phyloP scores from a whole-genome alignment of 768 basidiomycete species.

The Suillus placidus region DNA sequence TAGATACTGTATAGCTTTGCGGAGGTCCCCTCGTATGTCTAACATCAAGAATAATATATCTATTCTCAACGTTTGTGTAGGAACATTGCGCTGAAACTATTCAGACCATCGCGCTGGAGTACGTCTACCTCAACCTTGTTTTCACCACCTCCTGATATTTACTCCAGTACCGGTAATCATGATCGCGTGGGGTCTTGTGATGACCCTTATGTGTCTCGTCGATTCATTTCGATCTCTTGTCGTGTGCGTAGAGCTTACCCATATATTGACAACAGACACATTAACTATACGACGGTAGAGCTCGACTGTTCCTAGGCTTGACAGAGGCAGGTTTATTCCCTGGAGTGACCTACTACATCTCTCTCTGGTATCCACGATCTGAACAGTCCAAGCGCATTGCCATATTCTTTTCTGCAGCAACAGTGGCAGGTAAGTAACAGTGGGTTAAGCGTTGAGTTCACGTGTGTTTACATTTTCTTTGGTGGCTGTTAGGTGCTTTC shows the following conservation, averaged over 20 bases:
- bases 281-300: slow-evolving; percentile 24
- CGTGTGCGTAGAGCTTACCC: slow-evolving; percentile 28
- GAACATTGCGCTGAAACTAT: slow-evolving; percentile 41
- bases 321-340: slow-evolving; percentile 50
- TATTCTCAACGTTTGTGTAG: slow-evolving; percentile 23
- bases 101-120: slow-evolving; percentile 41
- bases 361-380: slow-evolving; percentile 60
- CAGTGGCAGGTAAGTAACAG: slow-evolving; percentile 45
- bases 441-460: not conserved
- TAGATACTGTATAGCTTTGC: slow-evolving; percentile 41
- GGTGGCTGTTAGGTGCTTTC: slow-evolving; percentile 36
- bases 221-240: slow-evolving; percentile 34
- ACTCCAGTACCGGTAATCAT: slow-evolving; percentile 41
- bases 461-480: not conserved
- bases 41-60: not conserved
- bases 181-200: slow-evolving; percentile 43
- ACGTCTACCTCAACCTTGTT: slow-evolving; percentile 10
- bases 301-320: slow-evolving; percentile 47
- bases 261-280: not conserved
- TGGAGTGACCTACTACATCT: slow-evolving; percentile 48
- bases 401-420: slow-evolving; percentile 66
- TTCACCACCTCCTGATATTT: slow-evolving; percentile 12
- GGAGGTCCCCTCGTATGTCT: slow-evolving; percentile 41
- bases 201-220: slow-evolving; percentile 42
- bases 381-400: slow-evolving; percentile 63